Conservation (phyloP, 2,329 filamentous ascomycete species). For the Ciborinia camelliae region DNA sequence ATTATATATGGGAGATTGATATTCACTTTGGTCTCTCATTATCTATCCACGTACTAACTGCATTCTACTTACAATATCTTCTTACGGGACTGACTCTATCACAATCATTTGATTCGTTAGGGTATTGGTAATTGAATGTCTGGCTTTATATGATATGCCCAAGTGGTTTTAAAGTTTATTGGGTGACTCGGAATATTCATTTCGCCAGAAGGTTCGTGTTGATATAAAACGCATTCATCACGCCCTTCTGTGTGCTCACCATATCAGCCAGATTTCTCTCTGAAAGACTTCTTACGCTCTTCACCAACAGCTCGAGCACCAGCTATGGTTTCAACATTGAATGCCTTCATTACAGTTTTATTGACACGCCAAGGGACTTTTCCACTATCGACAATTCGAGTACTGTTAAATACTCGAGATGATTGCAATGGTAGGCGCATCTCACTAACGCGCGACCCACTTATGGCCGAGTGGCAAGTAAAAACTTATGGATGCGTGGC, state of each 20-base stretch:
- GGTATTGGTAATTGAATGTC: background rate
- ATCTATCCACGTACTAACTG: background rate
- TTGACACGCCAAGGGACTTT: constrained; percentile 33
- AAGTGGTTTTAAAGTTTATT: background rate
- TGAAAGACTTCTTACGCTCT: constrained; percentile 43
- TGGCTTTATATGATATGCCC: background rate
- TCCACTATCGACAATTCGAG: constrained; percentile 31
- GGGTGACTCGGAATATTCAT: background rate
- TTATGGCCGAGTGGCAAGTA: constrained; percentile 39
- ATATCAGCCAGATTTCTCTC: constrained; percentile 46
- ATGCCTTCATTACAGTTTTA: constrained; percentile 42
- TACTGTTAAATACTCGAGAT: constrained; percentile 35
- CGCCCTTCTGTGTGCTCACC: background rate
- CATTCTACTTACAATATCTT: background rate
- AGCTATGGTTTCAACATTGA: constrained; percentile 49
- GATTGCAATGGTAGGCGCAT: constrained; percentile 38
- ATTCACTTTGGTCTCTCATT: background rate
- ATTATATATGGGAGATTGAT: background rate
- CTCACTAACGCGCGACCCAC: constrained; percentile 37
- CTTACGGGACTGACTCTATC: background rate
- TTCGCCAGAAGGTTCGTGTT: background rate
- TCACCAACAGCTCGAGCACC: constrained; percentile 45
- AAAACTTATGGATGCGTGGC: constrained; percentile 34
- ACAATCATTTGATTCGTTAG: background rate
- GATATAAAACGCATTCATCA: background rate